Percentiles rank a stretch among this genome's conserved stretches.
Evolutionary conservation across 495 filamentous ascomycete species (phyloP).

Genomic region (Rhizodiscina lignyota): DNA sequence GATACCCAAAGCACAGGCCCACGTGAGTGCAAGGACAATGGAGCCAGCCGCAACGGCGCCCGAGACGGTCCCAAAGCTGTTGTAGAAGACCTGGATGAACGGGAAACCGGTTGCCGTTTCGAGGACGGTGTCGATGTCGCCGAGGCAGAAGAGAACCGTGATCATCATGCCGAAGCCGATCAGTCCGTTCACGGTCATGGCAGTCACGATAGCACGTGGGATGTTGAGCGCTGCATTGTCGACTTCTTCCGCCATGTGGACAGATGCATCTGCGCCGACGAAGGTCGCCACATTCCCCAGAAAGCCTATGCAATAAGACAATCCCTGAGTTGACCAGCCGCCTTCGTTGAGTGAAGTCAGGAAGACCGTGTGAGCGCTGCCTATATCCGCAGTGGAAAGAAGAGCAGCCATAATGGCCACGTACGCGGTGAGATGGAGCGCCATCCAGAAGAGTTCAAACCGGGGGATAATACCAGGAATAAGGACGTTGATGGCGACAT

Average conservation of each 20-base stretch:
- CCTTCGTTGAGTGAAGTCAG: too few species aligned
- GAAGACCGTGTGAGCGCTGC: too few species aligned
- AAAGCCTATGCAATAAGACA: too few species aligned
- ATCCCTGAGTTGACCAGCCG: too few species aligned
- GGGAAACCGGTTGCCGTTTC: constrained; percentile 3
- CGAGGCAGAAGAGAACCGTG: constrained; percentile 3
- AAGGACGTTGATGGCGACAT: too few species aligned
- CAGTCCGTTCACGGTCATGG: constrained; percentile 4
- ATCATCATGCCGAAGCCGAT: constrained; percentile 5
- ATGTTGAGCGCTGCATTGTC: not conserved
- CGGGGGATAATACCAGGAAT: too few species aligned
- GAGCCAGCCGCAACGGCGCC: constrained; percentile 5
- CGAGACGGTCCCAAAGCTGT: constrained; percentile 2
- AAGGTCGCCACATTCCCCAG: not conserved
- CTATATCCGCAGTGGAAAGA: too few species aligned
- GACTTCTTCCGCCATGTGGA: constrained; percentile 7
- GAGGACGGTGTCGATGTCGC: constrained; percentile 2
- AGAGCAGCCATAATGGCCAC: too few species aligned
- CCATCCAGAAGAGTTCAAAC: too few species aligned
- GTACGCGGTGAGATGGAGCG: too few species aligned
- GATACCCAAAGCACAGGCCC: constrained; percentile 2
- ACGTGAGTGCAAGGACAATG: constrained; percentile 4
- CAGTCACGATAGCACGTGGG: constrained; percentile 2
- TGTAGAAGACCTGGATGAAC: constrained; percentile 5
- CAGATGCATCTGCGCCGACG: not conserved